Evolutionary conservation across 2,329 filamentous ascomycete genomes (phyloP), one percentile per base, ranked within the genome.

Genomic region (Paracoccidioides lutzii): DNA sequence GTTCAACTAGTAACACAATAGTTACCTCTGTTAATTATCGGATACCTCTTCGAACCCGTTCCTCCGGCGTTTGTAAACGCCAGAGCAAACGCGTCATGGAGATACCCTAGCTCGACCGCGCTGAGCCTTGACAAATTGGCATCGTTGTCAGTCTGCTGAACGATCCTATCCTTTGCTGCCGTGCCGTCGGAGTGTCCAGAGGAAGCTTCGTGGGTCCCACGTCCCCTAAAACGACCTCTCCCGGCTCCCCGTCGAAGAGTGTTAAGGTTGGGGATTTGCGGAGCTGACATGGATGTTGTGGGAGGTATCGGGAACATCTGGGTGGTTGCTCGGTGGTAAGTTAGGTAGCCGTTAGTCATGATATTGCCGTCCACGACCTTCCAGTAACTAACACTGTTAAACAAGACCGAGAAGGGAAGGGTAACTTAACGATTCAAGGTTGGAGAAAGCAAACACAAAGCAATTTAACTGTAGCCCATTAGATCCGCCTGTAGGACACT

Each of bases 71-170:
- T 66, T 2, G 86, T 83, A 67, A 96, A 89, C 55, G 78, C 77
- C 54, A 74, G 74, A 2, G 90, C 89, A 72, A 86, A 97, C 0
- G 80, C 80, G 66, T 98, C 93, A 2, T 87, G 73, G 1, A 98
- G 76, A 68, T 97, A 97, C 37, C 89, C 90, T 52, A 89, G 68
- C 56, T 86, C 81, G 14, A 97, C 89, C 10, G 91, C 91, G 68
- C 90, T 97, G 70, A 95, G 75, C 40, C 93, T 82, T 35, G 90
- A 95, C 44, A 89, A 82, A 57, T 88, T 88, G 32, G 93, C 93
- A 74, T 98, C 93, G 58, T 84, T 84, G 71, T 98, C 93, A 3
- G 93, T 98, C 60, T 84, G 83, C 70, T 95, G 91, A 56, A 98
- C 84, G 43, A 85, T 80, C 57, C 78, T 76, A 71, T 97, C 90